These are phyloP conservation scores for Penicillium paradoxum DNA, from an alignment of 495 filamentous ascomycete genomes.

Conservation along the genomic window DNA sequence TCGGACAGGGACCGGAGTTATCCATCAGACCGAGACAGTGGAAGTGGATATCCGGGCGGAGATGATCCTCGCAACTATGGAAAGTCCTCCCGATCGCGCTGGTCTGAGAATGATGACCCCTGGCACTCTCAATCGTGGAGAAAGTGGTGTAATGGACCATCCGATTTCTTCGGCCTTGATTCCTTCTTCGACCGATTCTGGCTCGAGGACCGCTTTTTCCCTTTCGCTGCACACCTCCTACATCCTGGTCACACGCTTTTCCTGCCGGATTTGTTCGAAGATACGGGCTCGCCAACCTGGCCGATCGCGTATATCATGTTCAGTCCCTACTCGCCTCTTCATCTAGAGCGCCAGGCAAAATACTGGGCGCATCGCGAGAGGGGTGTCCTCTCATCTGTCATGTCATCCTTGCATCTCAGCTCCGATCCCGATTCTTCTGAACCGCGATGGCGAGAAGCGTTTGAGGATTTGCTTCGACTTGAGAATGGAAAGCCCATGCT, in stretches of 20 bases:
- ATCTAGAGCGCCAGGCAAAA: slow-evolving; percentile 39
- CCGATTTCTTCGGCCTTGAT: slow-evolving; percentile 30
- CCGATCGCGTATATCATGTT: slow-evolving; percentile 39
- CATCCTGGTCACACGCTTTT: slow-evolving; percentile 24
- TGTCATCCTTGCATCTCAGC: slow-evolving; percentile 28
- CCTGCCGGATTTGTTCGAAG: slow-evolving; percentile 29
- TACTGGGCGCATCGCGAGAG: slow-evolving; percentile 21
- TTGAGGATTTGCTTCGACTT: slow-evolving; percentile 51
- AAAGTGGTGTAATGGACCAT: slow-evolving; percentile 4
- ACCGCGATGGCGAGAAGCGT: slow-evolving; percentile 50
- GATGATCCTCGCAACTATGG: slow-evolving; percentile 6
- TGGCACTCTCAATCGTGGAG: slow-evolving; percentile 7
- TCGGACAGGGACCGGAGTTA: slow-evolving; percentile 13
- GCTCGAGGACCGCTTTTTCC: slow-evolving; percentile 27
- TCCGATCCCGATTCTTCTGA: slow-evolving; percentile 30
- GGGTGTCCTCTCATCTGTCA: slow-evolving; percentile 36
- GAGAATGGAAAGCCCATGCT: slow-evolving; percentile 46
- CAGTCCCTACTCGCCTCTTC: slow-evolving; percentile 50
- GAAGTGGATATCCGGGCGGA: slow-evolving; percentile 3
- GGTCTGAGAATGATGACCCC: slow-evolving; percentile 13
- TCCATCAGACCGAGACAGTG: slow-evolving; percentile 8
- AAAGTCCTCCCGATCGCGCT: slow-evolving; percentile 10
- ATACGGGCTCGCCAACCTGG: slow-evolving; percentile 29
- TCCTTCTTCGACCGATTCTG: slow-evolving; percentile 35
- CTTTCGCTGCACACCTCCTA: slow-evolving; percentile 24